Evolutionary conservation across 441 rosid species (phyloP), one percentile per base, ranked within the genome.

Genomic region (Adansonia grandidieri): DNA sequence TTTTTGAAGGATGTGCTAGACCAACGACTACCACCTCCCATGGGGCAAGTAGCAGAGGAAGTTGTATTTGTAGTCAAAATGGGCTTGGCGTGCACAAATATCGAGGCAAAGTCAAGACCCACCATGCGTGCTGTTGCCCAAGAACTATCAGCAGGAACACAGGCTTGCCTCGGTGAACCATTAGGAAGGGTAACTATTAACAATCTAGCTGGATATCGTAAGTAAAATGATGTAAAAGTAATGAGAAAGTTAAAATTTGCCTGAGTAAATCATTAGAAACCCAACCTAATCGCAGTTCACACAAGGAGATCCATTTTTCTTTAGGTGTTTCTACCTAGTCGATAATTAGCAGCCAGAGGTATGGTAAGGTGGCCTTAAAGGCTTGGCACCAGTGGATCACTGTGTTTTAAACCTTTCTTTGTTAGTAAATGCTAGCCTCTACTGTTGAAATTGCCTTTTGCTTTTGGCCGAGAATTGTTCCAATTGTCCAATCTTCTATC

Each of bases 101-200:
- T 69, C 24, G 37, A 22, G 75, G 85, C 93, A 15, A 84, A 86
- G 22, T 75, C 80, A 6, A 70, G 93, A 45, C 93, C 95, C 65
- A 57, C 69, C 32, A 91, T 91, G 93, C 86, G 81, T 17, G 81
- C 77, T 28, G 86, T 89, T 65, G 92, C 93, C 1, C 92, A 86
- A 82, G 89, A 89, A 78, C 50, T 88, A 48, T 84, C 88, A 3
- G 85, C 88, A 1, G 73, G 73, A 62, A 57, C 86, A 11, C 88
- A 66, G 75, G 81, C 86, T 37, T 80, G 9, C 78, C 40, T 80
- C 58, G 7, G 79, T 11, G 86, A 85, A 69, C 83, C 89, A 15
- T 22, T 87, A 4, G 74, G 75, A 20, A 32, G 8, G n/a, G 77
- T 79, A 45, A 79, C 85, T 8, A 37, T 85, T 48, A 60, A 74